These are phyloP conservation scores for Crotalaria pallida DNA, from an alignment of 306 rosid species.

Conservation along the genomic window DNA sequence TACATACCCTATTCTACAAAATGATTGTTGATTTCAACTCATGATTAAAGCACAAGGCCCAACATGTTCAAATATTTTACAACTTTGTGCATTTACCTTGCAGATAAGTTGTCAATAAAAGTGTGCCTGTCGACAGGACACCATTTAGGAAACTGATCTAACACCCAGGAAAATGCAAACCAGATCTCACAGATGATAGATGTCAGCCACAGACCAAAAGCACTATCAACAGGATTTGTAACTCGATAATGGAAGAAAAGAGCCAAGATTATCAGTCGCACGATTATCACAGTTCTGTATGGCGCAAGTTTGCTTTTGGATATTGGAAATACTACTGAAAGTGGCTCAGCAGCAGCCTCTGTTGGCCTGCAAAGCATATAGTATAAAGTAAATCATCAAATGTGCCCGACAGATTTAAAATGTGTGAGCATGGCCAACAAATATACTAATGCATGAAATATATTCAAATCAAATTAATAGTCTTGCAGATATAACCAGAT, in stretches of 20 bases:
- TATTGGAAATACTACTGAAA: slow-evolving; percentile 62
- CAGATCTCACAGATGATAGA: slow-evolving; percentile 94
- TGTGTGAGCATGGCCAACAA: not conserved
- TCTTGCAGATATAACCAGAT: not conserved
- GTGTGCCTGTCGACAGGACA: slow-evolving; percentile 74
- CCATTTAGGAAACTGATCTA: slow-evolving; percentile 99
- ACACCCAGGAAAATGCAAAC: slow-evolving; percentile 95
- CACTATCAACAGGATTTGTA: slow-evolving; percentile 88
- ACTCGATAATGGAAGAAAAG: slow-evolving; percentile 94
- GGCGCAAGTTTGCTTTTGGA: slow-evolving; percentile 62
- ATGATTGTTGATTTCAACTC: not conserved
- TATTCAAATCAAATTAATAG: not conserved
- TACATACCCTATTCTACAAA: not conserved
- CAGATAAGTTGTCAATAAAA: slow-evolving; percentile 61
- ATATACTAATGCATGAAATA: not conserved
- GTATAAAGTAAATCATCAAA: not conserved
- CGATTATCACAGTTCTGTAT: slow-evolving; percentile 66
- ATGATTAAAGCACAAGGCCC: slow-evolving; percentile 18
- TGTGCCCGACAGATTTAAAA: not conserved
- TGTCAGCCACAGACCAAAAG: slow-evolving; percentile 90
- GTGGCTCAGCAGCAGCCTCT: slow-evolving; percentile 49
- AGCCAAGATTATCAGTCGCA: slow-evolving; percentile 68
- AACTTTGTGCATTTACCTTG: slow-evolving; percentile 53
- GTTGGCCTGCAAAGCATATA: slow-evolving; percentile 50
- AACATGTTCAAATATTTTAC: not conserved